Conservation (phyloP, 805 yeast genomes). For the Metschnikowia henanensis region DNA sequence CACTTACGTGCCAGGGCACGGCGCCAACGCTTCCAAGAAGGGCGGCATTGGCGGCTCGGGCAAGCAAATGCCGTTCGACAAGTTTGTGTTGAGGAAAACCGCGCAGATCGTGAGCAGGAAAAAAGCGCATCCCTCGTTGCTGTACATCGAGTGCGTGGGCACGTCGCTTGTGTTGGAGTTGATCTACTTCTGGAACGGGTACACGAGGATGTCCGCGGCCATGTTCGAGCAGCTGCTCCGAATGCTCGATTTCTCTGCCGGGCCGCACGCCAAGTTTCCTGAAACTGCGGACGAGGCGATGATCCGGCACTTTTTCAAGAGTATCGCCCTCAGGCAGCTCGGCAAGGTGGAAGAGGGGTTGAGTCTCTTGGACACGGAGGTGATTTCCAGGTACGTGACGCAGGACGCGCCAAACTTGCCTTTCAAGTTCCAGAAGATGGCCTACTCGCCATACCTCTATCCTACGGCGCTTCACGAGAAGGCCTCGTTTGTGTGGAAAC, state of each 20-base stretch:
- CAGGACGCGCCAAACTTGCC: conserved; percentile 38
- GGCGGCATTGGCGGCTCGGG: conserved; percentile 61
- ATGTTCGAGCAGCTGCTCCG: conserved; percentile 54
- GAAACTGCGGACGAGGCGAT: conserved; percentile 64
- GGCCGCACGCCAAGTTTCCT: conserved; percentile 28
- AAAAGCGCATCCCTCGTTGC: conserved; percentile 36
- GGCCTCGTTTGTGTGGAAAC: conserved; percentile 78
- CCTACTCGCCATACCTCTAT: conserved; percentile 80
- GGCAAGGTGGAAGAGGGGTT: conserved; percentile 63
- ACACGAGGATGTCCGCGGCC: conserved; percentile 71
- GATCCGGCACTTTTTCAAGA: conserved; percentile 62
- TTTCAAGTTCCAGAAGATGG: conserved; percentile 50
- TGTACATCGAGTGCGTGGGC: conserved; percentile 71
- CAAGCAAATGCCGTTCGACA: conserved; percentile 87
- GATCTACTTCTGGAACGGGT: conserved; percentile 92
- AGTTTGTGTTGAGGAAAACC: conserved; percentile 72
- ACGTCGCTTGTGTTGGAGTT: conserved; percentile 84
- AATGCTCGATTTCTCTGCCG: conserved; percentile 50
- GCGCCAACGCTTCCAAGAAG: conserved; percentile 46
- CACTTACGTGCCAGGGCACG: conserved; percentile 55
- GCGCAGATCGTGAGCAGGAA: conserved; percentile 45
- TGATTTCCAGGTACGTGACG: conserved; percentile 40
- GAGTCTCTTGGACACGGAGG: conserved; percentile 50
- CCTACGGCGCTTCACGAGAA: conserved; percentile 89
- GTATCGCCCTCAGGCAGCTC: conserved; percentile 61